A percentile compares a stretch with the other conserved stretches of the same genome.
Conservation (phyloP, 371 early-diverging fungal genomes). For the Mortierella polycephala region DNA sequence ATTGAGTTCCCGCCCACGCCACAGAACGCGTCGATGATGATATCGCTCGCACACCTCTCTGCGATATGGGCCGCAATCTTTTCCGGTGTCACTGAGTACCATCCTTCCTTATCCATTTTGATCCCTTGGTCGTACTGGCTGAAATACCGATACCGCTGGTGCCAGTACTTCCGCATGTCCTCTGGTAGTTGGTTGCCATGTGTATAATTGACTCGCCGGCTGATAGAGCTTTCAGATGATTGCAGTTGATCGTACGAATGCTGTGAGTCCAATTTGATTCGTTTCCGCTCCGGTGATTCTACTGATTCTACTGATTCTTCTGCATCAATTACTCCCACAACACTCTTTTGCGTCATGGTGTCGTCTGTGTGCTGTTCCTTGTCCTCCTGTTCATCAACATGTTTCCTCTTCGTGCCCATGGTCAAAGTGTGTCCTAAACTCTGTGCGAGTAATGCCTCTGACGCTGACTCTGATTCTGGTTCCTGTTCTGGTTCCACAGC, state of each 20-base stretch:
- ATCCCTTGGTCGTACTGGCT: constrained; percentile 87
- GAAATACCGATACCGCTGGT: constrained; percentile 86
- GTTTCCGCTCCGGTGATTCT: constrained; percentile 6
- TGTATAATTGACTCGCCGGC: constrained; percentile 34
- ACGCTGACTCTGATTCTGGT: background rate
- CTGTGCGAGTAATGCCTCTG: constrained; percentile 2
- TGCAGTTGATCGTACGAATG: constrained; percentile 22
- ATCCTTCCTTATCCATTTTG: constrained; percentile 88
- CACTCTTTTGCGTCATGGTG: too few relatives aligned
- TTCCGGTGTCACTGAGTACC: constrained; percentile 98
- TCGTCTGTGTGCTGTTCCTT: constrained; percentile 23
- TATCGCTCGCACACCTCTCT: constrained; percentile 70
- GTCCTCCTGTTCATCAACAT: constrained; percentile 4
- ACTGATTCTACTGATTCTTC: background rate
- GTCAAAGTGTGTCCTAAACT: constrained; percentile 21
- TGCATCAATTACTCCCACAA: background rate
- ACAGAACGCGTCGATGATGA: constrained; percentile 93
- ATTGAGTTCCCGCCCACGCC: constrained; percentile 97
- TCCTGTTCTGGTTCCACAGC: too few relatives aligned
- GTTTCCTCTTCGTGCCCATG: background rate
- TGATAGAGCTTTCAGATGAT: constrained; percentile 14
- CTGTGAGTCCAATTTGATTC: constrained; percentile 35
- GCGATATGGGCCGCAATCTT: constrained; percentile 88
- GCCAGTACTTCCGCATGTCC: constrained; percentile 79
- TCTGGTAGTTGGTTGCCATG: constrained; percentile 44